Conservation (phyloP, 2,329 filamentous ascomycete genomes). For the Aschersonia sp. region DNA sequence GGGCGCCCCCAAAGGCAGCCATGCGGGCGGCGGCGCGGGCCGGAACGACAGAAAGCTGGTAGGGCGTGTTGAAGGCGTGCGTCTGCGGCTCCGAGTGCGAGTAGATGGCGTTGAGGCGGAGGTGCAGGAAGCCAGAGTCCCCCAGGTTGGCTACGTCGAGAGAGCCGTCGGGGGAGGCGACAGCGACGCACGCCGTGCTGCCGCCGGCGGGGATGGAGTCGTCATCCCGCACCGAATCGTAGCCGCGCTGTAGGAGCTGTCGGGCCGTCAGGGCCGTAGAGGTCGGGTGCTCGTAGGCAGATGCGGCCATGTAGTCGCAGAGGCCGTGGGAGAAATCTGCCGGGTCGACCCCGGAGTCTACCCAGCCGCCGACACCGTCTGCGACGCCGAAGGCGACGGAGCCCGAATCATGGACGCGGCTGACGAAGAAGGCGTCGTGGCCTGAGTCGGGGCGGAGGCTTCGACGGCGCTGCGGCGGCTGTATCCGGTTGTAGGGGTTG, state of each 20-base stretch:
- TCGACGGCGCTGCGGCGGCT: slow-evolving; percentile 25
- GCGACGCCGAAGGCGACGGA: slow-evolving; percentile 77
- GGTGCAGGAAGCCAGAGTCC: slow-evolving; percentile 83
- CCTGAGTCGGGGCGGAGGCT: slow-evolving; percentile 57
- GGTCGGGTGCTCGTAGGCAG: slow-evolving; percentile 43
- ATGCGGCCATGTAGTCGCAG: slow-evolving; percentile 82
- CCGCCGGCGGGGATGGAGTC: slow-evolving; percentile 64
- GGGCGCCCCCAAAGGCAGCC: slow-evolving; percentile 67
- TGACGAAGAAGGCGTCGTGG: slow-evolving; percentile 93
- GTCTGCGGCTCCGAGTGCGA: slow-evolving; percentile 76
- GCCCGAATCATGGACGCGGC: slow-evolving; percentile 57
- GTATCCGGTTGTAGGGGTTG: slow-evolving; percentile 47
- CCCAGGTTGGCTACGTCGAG: slow-evolving; percentile 88
- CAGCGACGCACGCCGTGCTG: slow-evolving; percentile 81
- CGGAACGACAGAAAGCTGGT: slow-evolving; percentile 81
- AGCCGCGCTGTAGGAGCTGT: slow-evolving; percentile 67
- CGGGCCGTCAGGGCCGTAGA: slow-evolving; percentile 41
- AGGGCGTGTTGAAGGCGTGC: slow-evolving; percentile 95
- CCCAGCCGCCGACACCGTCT: slow-evolving; percentile 93
- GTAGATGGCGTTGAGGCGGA: slow-evolving; percentile 76
- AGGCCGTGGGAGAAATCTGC: slow-evolving; percentile 90
- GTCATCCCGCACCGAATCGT: slow-evolving; percentile 68
- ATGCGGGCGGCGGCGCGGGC: slow-evolving; percentile 65
- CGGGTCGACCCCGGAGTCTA: slow-evolving; percentile 81
- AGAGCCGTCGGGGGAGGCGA: slow-evolving; percentile 57